Conservation (phyloP, 2,329 filamentous ascomycete genomes). For the Aulographum hederae region DNA sequence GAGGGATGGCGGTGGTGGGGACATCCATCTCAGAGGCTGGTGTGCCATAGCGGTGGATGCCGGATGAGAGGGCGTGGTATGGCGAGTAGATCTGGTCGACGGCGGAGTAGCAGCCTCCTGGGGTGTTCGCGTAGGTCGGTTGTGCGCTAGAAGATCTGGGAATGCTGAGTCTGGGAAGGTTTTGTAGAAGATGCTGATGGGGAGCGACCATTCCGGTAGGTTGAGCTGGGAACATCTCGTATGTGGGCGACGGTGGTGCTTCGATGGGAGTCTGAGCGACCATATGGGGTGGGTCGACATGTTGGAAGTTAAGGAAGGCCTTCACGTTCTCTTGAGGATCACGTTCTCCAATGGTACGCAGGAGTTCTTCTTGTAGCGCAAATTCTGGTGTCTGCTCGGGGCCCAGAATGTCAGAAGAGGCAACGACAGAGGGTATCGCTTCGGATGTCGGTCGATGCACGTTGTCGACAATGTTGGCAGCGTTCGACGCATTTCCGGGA, state of each 20-base stretch:
- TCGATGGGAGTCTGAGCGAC: conserved; percentile 49
- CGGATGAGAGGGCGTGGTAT: conserved; percentile 15
- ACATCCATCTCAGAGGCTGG: conserved; percentile 85
- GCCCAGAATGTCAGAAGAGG: conserved; percentile 79
- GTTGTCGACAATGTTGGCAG: conserved; percentile 27
- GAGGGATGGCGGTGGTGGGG: conserved; percentile 54
- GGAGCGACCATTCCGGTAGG: conserved; percentile 20
- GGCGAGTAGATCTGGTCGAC: conserved; percentile 3
- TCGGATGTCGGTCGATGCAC: conserved; percentile 51
- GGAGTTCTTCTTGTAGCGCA: conserved; percentile 51
- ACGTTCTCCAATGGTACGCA: conserved; percentile 49
- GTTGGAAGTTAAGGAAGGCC: conserved; percentile 79
- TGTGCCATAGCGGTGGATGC: conserved; percentile 61
- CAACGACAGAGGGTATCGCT: conserved; percentile 63
- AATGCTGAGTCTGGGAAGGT: conserved; percentile 38
- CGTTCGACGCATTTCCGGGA: conserved; percentile 56
- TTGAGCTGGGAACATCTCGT: conserved; percentile 35
- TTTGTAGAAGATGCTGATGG: conserved; percentile 25
- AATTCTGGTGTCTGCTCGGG: conserved; percentile 46
- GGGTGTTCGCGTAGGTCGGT: conserved; percentile 18
- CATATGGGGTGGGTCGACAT: conserved; percentile 35
- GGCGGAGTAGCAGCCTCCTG: conserved; percentile 8
- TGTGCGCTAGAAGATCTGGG: conserved; percentile 22
- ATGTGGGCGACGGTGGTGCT: conserved; percentile 16
- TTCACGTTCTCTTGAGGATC: conserved; percentile 88